Base-by-base conservation (phyloP, 345 rosid genomes). In the Eucalyptus decipiens region DNA sequence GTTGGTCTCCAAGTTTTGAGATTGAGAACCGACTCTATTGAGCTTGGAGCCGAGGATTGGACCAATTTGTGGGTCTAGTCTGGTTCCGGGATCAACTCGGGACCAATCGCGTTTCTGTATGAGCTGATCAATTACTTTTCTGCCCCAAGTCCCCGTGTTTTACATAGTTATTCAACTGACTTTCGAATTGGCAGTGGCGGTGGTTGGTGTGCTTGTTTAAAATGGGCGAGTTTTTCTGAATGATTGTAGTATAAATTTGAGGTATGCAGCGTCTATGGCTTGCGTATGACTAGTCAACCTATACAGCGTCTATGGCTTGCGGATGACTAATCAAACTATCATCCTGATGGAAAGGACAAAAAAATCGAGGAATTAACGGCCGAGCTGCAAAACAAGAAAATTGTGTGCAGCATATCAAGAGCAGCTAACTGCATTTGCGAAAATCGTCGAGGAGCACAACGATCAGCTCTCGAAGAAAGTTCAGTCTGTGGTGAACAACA, bases 361-460 rank as follows among this genome's bases (percentile, higher is more conserved):
- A 89, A 89, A 89, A 90, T 91, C 87, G 60, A 89, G 89, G 93
- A 91, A 65, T 81, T 90, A 85, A 91, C 91, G 30, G 72, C 88
- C 8, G 91, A 91, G 51, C 87, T 90, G 86, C 86, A 87, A 62
- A 88, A 87, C 85, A 91, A 89, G 90, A 91, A 86, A 65, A 87
- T 86, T 90, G 72, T 87, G 91, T 60, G 89, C 90, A 60, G 87
- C 90, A 24, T 90, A 90, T 10, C 85, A 81, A 86, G 93, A 90
- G 86, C 93, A 91, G 45, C 90, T 91, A 51, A 52, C 86, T 83
- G 89, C 90, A n/a, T 90, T 91, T 42, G 58, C 89, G 87, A 89
- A 86, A 89, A 89, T 86, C 10, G 88, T 91, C 18, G 91, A 91
- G 89, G 93, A 90, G 56, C 88, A 91, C 83, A 89, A 80, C 19